Evolutionary conservation across 2,329 filamentous ascomycete genomes (phyloP), one percentile per base, ranked within the genome.

Genomic region (Diatrype stigma): DNA sequence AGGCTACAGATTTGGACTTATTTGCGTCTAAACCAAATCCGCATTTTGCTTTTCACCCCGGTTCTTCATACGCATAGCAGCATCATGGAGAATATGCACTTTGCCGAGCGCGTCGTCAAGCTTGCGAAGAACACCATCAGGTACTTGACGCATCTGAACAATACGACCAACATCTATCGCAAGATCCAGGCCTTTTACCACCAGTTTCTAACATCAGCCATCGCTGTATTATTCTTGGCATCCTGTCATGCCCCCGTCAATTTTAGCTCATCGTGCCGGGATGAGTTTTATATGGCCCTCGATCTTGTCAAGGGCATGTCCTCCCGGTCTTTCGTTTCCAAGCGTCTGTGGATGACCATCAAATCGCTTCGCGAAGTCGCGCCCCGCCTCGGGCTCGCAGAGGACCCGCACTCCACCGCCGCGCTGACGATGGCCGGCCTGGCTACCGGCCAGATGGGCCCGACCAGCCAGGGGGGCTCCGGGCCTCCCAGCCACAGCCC

Each of bases 21-120:
- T 65, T 74, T 96, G 16, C 84, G 92, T 37, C 82, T 90, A 40
- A 96, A 96, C 61, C 91, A 96, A 72, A 89, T 96, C 71, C 87
- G 92, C 5, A 94, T 92, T 51, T 84, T 90, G 66, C 88, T 96
- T 26, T 92, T 95, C 67, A 89, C 90, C 0, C 91, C 91, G 0
- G 85, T 96, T 2, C 74, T 97, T 8, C 90, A 96, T 67, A 93
- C 87, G 17, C 84, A 89, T 3, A 87, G 84, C 12, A 92, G 86
- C 60, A 96, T 96, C 61, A 82, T 87, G 71, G 81, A 86, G 51
- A 87, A 96, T 63, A 78, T 85, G 47, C 71, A 75, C 4, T 85
- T 89, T 55, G 91, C 91, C 3, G 84, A 89, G 61, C 87, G 80
- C 0, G 87, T 83, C 0, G 86, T 91, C 28, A 84, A 87, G 53